Evolutionary conservation across 2,329 filamentous ascomycete species (phyloP).

Genomic region (Trichoderma sp.): DNA sequence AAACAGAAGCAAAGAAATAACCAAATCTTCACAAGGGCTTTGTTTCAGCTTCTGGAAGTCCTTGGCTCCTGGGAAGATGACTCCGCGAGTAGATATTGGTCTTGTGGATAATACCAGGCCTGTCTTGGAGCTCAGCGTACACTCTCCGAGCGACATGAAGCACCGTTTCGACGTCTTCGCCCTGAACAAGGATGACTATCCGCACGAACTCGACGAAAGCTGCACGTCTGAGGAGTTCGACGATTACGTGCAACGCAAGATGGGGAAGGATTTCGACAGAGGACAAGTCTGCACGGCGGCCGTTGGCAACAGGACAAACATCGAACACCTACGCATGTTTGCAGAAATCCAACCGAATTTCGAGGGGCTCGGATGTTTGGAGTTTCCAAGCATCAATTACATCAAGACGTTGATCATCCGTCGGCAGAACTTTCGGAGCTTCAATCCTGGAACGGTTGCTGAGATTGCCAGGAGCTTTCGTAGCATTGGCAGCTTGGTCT

Average conservation of each 20-base stretch:
- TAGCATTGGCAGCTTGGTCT: not conserved
- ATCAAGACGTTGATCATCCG: not conserved
- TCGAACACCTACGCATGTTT: not conserved
- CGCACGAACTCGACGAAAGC: not conserved
- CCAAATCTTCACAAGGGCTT: not conserved
- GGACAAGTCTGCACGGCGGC: not conserved
- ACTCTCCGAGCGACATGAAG: not conserved
- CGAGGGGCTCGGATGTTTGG: not conserved
- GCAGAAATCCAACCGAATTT: not conserved
- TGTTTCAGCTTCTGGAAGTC: not conserved
- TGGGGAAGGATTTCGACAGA: not conserved
- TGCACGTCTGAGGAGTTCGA: not conserved
- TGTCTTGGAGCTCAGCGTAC: slow-evolving; percentile 3
- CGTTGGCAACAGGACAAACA: no score
- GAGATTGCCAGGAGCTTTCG: not conserved
- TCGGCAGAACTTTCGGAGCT: not conserved
- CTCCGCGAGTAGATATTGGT: no score
- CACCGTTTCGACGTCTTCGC: not conserved
- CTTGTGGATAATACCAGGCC: not conserved
- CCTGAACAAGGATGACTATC: not conserved
- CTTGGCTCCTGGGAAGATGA: not conserved
- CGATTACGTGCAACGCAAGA: not conserved
- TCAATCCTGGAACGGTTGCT: not conserved
- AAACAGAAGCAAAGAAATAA: not conserved
- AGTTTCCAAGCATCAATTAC: not conserved